A percentile compares a stretch with the other conserved stretches of the same genome.
These are phyloP conservation scores for Annulohypoxylon maeteangense DNA, from an alignment of 495 filamentous ascomycete species.

Conservation along the genomic window DNA sequence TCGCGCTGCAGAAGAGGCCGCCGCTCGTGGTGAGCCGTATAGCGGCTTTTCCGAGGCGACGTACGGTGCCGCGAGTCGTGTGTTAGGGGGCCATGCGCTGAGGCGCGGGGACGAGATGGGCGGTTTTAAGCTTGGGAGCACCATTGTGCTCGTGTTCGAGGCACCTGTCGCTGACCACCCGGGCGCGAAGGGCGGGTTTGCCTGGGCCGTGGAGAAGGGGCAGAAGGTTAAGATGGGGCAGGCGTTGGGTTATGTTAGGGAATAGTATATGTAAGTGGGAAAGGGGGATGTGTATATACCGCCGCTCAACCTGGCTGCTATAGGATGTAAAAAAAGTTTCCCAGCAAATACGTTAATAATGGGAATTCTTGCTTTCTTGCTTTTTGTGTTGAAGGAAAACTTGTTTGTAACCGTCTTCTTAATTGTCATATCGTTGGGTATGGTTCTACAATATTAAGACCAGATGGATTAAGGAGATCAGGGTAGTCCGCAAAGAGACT, in stretches of 20 bases:
- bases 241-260: constrained; percentile 72
- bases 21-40: constrained; percentile 79
- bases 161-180: constrained; percentile 78
- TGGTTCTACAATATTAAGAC: neutral
- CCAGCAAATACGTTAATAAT: too few relatives aligned
- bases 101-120: constrained; percentile 95
- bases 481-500: too few relatives aligned
- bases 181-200: constrained; percentile 80
- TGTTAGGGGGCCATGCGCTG: constrained; percentile 85
- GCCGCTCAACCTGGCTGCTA: neutral
- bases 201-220: constrained; percentile 84
- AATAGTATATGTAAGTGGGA: constrained; percentile 8
- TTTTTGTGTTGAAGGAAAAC: neutral
- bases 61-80: constrained; percentile 78
- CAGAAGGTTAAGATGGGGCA: constrained; percentile 90
- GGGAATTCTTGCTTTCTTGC: too few relatives aligned
- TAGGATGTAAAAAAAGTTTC: too few relatives aligned
- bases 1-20: constrained; percentile 79
- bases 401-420: neutral
- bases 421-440: neutral
- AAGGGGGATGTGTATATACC: neutral
- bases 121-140: constrained; percentile 95
- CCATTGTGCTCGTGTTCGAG: constrained; percentile 96
- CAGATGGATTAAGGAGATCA: too few relatives aligned
- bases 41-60: constrained; percentile 90